Conservation (phyloP, 768 basidiomycete genomes). For the Boletus tomentosulus region DNA sequence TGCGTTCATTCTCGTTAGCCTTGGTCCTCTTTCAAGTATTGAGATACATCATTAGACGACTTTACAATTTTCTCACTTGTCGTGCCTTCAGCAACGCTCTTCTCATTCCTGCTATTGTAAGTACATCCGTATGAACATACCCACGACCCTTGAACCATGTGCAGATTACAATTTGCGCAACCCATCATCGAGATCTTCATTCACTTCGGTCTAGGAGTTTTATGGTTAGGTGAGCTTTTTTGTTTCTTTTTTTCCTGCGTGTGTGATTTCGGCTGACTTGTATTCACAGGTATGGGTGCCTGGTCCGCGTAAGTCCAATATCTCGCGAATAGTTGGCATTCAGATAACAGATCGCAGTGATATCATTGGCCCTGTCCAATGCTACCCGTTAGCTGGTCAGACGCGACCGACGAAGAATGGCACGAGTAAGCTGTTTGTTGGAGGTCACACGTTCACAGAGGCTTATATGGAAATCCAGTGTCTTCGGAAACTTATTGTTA, state of each 20-base stretch:
- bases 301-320: slow-evolving; percentile 58
- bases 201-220: slow-evolving; percentile 50
- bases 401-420: slow-evolving; percentile 49
- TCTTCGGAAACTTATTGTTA: slow-evolving; percentile 59
- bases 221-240: slow-evolving; percentile 63
- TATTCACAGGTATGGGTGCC: slow-evolving; percentile 60
- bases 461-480: slow-evolving; percentile 38
- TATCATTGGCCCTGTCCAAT: slow-evolving; percentile 62
- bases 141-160: slow-evolving; percentile 1
- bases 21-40: not conserved
- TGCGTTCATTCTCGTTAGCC: slow-evolving; percentile 32
- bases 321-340: not conserved
- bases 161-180: slow-evolving; percentile 66
- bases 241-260: not conserved
- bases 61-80: slow-evolving; percentile 69
- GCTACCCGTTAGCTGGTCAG: slow-evolving; percentile 45
- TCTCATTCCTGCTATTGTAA: slow-evolving; percentile 57
- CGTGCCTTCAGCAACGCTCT: slow-evolving; percentile 61
- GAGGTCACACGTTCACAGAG: not conserved
- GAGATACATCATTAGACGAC: slow-evolving; percentile 44
- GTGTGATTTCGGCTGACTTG: not conserved
- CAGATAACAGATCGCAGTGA: slow-evolving; percentile 43
- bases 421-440: slow-evolving; percentile 39
- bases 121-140: slow-evolving; percentile 10
- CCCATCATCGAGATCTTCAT: slow-evolving; percentile 57